Evolutionary conservation across 768 basidiomycete species (phyloP), one percentile per base, ranked within the genome.

Genomic region (Termitomyces sp.): DNA sequence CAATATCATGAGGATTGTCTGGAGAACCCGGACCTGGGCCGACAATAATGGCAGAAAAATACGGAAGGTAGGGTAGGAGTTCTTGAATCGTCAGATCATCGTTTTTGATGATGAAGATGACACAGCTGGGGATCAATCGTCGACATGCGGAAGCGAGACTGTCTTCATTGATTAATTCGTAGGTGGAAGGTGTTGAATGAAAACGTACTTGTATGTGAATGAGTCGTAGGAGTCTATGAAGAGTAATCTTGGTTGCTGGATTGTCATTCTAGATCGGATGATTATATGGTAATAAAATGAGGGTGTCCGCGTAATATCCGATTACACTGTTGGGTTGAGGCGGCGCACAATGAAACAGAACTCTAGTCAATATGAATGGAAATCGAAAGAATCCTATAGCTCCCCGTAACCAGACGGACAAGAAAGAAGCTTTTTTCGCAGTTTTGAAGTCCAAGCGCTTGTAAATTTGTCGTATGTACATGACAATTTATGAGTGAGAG

Each of bases 191-290:
- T 42, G 5, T 31, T 29, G 12, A 38, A 48, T 7, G 36, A 46
- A 32, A 49, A 79, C 88, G 60, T 59, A 92, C 91, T 93, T 94
- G 83, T 84, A 83, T n/a, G 92, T 90, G 73, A 93, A 94, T 2
- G 91, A 92, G 72, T 93, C 92, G 65, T 93, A 92, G 0, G 91
- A 93, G 70, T 92, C 92, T 36, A 93, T 79, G 50, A 94, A 77
- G 36, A 93, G 78, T 51, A 94, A 76, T 56, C 83, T 79, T 49
- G 85, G 84, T 17, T 67, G 67, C 58, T 73, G 72, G 46, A 74
- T 63, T 49, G 73, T 70, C 77, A 80, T 80, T 32, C 36, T 62
- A 49, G 53, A 47, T 54, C 46, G 46, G 48, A 53, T 40, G 12
- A 14, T 4, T 25, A 48, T 48, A 29, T 48, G 10, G 10, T 25